phyloP scores from a whole-genome alignment of 2,329 filamentous ascomycete species.

The Aspergillus floridensis region DNA sequence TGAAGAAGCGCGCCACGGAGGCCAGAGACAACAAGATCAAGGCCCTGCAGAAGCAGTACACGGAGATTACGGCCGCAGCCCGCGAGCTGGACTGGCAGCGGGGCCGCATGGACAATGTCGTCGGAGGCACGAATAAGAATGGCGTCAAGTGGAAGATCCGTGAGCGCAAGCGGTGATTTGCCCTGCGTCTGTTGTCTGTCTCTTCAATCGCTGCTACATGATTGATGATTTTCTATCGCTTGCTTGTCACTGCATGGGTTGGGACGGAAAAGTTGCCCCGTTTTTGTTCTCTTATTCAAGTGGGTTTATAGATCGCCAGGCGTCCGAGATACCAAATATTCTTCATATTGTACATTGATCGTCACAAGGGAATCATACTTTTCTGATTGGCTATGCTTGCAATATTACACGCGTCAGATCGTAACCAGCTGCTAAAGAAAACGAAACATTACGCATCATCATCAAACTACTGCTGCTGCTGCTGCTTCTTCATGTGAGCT shows the following conservation, averaged over 20 bases:
- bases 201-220: conserved; percentile 8
- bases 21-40: conserved; percentile 50
- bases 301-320: conserved; percentile 10
- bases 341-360: conserved; percentile 8
- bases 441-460: background rate
- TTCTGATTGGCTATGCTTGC: conserved; percentile 11
- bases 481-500: conserved; percentile 40
- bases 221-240: conserved; percentile 12
- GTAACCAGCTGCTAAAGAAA: conserved; percentile 4
- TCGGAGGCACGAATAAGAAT: conserved; percentile 62
- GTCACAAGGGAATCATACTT: conserved; percentile 12
- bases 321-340: conserved; percentile 21
- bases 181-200: background rate
- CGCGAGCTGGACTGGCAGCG: conserved; percentile 58
- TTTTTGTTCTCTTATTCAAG: conserved; percentile 3
- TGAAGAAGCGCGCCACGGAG: conserved; percentile 50
- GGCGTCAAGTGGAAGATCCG: conserved; percentile 64
- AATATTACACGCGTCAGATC: conserved; percentile 7
- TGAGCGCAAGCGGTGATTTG: conserved; percentile 52
- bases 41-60: conserved; percentile 53
- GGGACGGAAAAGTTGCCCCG: conserved; percentile 17
- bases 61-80: conserved; percentile 55
- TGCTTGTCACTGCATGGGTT: conserved; percentile 5
- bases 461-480: background rate
- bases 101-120: conserved; percentile 59